Percentiles rank a stretch among this genome's conserved stretches.
phyloP scores from a whole-genome alignment of 2,329 filamentous ascomycete genomes.

The Colletotrichum zoysiae region DNA sequence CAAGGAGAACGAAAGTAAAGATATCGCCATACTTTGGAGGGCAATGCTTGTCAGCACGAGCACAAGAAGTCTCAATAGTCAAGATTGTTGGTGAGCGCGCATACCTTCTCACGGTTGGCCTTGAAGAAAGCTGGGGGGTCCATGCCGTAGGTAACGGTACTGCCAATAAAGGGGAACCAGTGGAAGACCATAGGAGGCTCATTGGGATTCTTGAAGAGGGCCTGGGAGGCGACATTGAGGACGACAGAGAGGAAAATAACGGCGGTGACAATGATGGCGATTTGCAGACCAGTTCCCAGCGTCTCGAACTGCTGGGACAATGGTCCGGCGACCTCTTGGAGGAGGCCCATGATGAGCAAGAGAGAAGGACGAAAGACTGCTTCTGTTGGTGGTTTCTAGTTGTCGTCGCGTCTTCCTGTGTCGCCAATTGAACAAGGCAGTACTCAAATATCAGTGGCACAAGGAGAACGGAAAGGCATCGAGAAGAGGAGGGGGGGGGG shows the following conservation, averaged over 20 bases:
- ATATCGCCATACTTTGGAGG: conserved; percentile 80
- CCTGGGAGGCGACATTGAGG: conserved; percentile 83
- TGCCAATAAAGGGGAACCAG: conserved; percentile 87
- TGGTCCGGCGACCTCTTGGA: conserved; percentile 65
- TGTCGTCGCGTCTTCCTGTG: conserved; percentile 19
- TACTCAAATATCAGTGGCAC: conserved; percentile 24
- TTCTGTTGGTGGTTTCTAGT: conserved; percentile 19
- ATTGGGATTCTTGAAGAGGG: conserved; percentile 85
- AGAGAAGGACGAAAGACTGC: conserved; percentile 1
- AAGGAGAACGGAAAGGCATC: conserved; percentile 13
- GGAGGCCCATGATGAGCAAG: conserved; percentile 62
- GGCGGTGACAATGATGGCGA: conserved; percentile 57
- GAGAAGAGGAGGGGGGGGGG: conserved; percentile 34
- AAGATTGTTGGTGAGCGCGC: conserved; percentile 43
- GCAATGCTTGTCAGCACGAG: conserved; percentile 23
- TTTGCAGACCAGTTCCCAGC: conserved; percentile 62
- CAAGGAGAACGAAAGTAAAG: conserved; percentile 89
- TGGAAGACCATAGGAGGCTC: conserved; percentile 86
- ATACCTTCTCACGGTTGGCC: conserved; percentile 80
- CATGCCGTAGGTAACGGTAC: conserved; percentile 94
- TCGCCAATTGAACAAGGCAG: conserved; percentile 12
- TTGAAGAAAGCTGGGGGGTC: conserved; percentile 91
- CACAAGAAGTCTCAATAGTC: not conserved
- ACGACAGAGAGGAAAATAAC: conserved; percentile 70
- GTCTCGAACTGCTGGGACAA: conserved; percentile 63